phyloP scores from a whole-genome alignment of 108 stramenopile genomes.

The Skeletonema costatum region DNA sequence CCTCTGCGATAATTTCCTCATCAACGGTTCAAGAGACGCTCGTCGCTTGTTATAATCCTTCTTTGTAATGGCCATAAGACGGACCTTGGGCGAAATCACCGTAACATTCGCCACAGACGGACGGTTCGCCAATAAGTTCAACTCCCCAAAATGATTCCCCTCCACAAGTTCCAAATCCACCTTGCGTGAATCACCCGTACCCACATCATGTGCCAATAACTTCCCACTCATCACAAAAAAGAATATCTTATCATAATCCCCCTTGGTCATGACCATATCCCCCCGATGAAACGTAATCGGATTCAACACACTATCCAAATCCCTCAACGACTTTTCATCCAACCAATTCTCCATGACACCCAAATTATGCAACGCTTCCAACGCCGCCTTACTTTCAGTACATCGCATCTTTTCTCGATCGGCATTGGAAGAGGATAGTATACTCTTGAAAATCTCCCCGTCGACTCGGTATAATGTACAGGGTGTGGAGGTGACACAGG shows the following conservation, averaged over 20 bases:
- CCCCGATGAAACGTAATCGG: constrained; percentile 46
- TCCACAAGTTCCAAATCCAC: constrained; percentile 45
- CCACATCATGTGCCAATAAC: constrained; percentile 42
- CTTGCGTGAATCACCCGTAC: constrained; percentile 37
- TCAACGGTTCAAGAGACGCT: constrained; percentile 34
- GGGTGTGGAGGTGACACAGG: constrained; percentile 41
- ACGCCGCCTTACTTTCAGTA: constrained; percentile 43
- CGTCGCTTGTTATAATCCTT: constrained; percentile 38
- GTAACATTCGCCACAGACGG: constrained; percentile 43
- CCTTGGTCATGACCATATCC: constrained; percentile 66
- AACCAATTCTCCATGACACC: constrained; percentile 34
- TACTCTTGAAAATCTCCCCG: constrained; percentile 42
- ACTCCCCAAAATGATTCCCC: constrained; percentile 44
- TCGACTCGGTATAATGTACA: constrained; percentile 41
- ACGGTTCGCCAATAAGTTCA: constrained; percentile 23
- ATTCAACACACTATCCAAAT: constrained; percentile 23
- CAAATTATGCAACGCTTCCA: constrained; percentile 34
- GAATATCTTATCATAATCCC: constrained; percentile 62
- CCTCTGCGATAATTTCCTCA: constrained; percentile 33
- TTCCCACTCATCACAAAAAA: constrained; percentile 69
- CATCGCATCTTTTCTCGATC: constrained; percentile 40
- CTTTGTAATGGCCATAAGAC: constrained; percentile 42
- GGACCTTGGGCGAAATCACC: constrained; percentile 34
- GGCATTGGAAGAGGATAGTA: constrained; percentile 46
- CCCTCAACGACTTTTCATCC: constrained; percentile 32